Evolutionary conservation across 148 eudicot species (phyloP).

Genomic region (Vaccinium myrtillus): DNA sequence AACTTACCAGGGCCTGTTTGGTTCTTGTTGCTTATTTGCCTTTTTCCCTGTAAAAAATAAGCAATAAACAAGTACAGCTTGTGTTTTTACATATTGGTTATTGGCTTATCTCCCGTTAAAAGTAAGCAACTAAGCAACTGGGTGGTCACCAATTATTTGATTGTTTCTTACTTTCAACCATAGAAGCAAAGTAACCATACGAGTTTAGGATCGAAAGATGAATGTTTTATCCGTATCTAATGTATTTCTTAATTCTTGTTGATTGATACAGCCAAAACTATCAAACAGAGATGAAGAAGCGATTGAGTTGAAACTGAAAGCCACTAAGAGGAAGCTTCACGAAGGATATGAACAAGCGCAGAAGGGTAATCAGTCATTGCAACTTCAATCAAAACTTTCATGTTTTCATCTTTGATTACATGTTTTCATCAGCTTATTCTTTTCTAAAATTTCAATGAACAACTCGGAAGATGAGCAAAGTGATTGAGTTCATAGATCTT

Average conservation of each 20-base stretch:
- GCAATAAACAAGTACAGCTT: background rate
- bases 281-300: background rate
- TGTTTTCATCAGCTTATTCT: too few species aligned
- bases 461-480: too few species aligned
- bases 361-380: too few species aligned
- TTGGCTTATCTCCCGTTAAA: background rate
- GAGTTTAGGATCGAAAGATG: background rate
- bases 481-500: background rate
- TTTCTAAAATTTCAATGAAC: too few species aligned
- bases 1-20: too few species aligned
- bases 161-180: background rate
- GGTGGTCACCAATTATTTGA: background rate
- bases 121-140: background rate
- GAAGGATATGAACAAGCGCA: too few species aligned
- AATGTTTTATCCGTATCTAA: background rate
- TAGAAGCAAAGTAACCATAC: background rate
- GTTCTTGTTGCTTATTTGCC: too few species aligned
- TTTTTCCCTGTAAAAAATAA: too few species aligned
- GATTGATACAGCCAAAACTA: background rate
- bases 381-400: too few species aligned
- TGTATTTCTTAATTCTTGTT: background rate
- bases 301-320: too few species aligned
- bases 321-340: too few species aligned
- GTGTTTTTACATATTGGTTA: background rate
- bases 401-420: too few species aligned